Evolutionary conservation across 805 yeast species (phyloP).

Genomic region (Candida ficus): DNA sequence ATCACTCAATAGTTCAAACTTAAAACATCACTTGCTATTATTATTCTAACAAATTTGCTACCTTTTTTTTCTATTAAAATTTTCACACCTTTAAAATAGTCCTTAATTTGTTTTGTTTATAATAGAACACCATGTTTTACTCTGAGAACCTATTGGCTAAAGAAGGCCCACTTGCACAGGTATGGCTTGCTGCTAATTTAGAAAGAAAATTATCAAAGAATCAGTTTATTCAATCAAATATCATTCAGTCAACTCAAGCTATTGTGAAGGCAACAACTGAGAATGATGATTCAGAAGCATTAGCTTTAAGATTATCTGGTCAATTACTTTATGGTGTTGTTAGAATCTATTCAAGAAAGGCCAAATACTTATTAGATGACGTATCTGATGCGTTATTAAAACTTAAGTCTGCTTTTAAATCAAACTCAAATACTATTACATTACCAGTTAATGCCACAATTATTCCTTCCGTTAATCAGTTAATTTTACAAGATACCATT

Average conservation of each 20-base stretch:
- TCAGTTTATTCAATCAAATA: slow-evolving; percentile 67
- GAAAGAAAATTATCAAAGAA: slow-evolving; percentile 71
- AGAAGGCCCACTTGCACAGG: slow-evolving; percentile 82
- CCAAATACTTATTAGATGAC: slow-evolving; percentile 78
- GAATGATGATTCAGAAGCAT: slow-evolving; percentile 39
- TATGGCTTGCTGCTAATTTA: slow-evolving; percentile 90
- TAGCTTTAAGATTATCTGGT: slow-evolving; percentile 79
- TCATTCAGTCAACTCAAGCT: slow-evolving; percentile 60
- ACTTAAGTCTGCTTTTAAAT: slow-evolving; percentile 60
- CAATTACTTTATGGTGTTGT: slow-evolving; percentile 85
- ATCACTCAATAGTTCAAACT: too few relatives aligned
- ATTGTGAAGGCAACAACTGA: slow-evolving; percentile 43
- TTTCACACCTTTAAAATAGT: too few relatives aligned
- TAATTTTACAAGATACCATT: slow-evolving; percentile 70
- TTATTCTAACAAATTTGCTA: background rate
- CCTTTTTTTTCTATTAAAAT: slow-evolving; percentile 30
- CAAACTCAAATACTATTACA: slow-evolving; percentile 42
- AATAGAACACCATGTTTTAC: slow-evolving; percentile 42
- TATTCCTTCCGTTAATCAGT: slow-evolving; percentile 50
- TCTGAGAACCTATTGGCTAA: slow-evolving; percentile 52
- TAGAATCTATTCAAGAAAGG: slow-evolving; percentile 78
- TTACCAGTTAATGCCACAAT: slow-evolving; percentile 58
- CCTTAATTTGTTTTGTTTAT: too few relatives aligned
- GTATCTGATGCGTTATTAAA: slow-evolving; percentile 70
- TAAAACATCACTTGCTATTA: too few relatives aligned